Evolutionary conservation across 2,329 filamentous ascomycete genomes (phyloP).

Genomic region (Monosporascus sp.): DNA sequence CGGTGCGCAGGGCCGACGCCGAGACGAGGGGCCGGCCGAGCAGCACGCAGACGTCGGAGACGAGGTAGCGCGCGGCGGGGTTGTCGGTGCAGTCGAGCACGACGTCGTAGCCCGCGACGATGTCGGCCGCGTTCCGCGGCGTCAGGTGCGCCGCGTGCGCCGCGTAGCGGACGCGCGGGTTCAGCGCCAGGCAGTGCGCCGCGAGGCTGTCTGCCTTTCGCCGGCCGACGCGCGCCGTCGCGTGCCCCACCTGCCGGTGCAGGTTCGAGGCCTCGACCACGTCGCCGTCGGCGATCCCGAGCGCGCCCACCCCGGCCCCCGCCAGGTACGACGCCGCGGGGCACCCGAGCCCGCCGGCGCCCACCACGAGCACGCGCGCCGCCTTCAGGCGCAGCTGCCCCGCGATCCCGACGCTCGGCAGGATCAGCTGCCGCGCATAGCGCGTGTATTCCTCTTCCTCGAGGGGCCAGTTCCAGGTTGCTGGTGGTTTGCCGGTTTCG

Average conservation of each 20-base stretch:
- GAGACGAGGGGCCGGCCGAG: conserved; percentile 76
- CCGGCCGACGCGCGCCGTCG: conserved; percentile 62
- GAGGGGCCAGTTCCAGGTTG: conserved; percentile 60
- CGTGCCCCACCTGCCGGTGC: conserved; percentile 85
- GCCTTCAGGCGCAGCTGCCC: conserved; percentile 71
- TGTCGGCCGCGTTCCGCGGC: conserved; percentile 59
- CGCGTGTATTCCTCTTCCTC: conserved; percentile 69
- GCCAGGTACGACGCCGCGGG: conserved; percentile 91
- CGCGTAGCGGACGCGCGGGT: conserved; percentile 62
- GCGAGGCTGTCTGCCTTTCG: conserved; percentile 77
- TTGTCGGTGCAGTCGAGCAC: conserved; percentile 95
- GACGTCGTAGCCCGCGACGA: conserved; percentile 69
- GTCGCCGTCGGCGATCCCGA: conserved; percentile 86
- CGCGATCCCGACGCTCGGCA: conserved; percentile 72
- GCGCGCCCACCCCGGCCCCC: conserved; percentile 75
- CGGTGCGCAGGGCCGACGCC: conserved; percentile 80
- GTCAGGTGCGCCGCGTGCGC: conserved; percentile 60
- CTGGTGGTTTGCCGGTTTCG: not conserved
- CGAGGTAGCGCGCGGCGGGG: conserved; percentile 83
- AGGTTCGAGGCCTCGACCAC: conserved; percentile 84
- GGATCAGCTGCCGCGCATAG: conserved; percentile 87
- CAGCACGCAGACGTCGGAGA: conserved; percentile 84
- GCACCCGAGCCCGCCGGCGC: conserved; percentile 84
- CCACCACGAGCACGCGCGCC: conserved; percentile 72
- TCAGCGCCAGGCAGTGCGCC: conserved; percentile 53